These are phyloP conservation scores for Acanthamoeba polyphaga DNA, from an alignment of 208 protist genomes.

Conservation along the genomic window DNA sequence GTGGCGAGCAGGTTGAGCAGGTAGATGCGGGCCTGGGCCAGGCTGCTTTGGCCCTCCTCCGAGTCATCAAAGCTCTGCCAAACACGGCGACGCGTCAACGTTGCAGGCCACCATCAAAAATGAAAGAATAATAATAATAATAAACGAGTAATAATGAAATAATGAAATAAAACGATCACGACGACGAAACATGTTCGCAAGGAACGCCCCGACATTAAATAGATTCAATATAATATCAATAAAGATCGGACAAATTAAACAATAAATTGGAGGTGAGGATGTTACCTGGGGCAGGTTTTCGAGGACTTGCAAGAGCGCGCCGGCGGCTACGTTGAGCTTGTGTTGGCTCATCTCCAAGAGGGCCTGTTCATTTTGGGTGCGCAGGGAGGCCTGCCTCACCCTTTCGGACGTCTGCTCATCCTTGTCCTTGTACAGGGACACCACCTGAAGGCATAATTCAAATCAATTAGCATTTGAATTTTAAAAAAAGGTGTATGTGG, in stretches of 20 bases:
- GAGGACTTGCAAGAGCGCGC: not conserved
- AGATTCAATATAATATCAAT: not conserved
- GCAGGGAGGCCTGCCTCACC: not conserved
- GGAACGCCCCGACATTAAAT: not conserved
- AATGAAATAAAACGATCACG: too few relatives aligned
- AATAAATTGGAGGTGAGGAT: not conserved
- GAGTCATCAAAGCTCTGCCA: not conserved
- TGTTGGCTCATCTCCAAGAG: slow-evolving; percentile 14
- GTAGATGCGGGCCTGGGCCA: not conserved
- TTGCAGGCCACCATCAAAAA: not conserved
- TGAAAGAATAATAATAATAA: not conserved
- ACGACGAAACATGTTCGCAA: too few relatives aligned
- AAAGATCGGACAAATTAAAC: too few relatives aligned
- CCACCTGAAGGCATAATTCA: not conserved
- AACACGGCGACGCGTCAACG: not conserved
- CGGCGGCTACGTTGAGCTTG: slow-evolving; percentile 21
- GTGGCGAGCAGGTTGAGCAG: not conserved
- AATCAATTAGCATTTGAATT: not conserved
- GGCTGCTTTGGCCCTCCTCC: not conserved
- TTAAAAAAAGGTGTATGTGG: too few relatives aligned
- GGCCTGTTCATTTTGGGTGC: not conserved
- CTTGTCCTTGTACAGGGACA: not conserved
- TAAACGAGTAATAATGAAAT: too few relatives aligned
- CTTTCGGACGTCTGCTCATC: not conserved
- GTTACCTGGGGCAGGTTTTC: not conserved